Conservation (phyloP, 768 basidiomycete genomes). For the Hygrophoropsis aurantiaca region DNA sequence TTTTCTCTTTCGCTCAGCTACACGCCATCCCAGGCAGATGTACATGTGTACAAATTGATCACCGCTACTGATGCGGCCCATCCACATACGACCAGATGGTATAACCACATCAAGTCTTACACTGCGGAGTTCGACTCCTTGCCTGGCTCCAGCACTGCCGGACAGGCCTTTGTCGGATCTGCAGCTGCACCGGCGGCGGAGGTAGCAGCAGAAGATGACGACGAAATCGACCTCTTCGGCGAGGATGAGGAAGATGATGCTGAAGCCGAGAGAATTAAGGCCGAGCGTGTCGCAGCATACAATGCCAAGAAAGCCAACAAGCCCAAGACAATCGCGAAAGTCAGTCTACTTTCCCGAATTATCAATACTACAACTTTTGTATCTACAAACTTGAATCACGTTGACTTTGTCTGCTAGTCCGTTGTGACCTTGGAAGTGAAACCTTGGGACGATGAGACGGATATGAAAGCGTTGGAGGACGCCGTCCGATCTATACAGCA, state of each 20-base stretch:
- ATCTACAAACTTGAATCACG: conserved; percentile 1
- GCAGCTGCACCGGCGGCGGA: conserved; percentile 45
- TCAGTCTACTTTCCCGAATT: conserved; percentile 28
- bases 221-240: conserved; percentile 83
- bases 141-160: conserved; percentile 82
- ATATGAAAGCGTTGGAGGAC: conserved; percentile 85
- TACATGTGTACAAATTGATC: conserved; percentile 85
- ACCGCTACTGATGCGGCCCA: conserved; percentile 61
- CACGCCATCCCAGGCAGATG: conserved; percentile 92
- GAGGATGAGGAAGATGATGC: conserved; percentile 81
- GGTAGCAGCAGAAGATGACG: conserved; percentile 42
- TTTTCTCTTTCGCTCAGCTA: conserved; percentile 50
- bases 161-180: conserved; percentile 66
- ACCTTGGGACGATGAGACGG: conserved; percentile 99
- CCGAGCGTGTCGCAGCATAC: conserved; percentile 91
- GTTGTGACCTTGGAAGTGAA: conserved; percentile 98
- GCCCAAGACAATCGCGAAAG: conserved; percentile 87
- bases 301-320: conserved; percentile 91
- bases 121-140: conserved; percentile 73
- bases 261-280: conserved; percentile 85
- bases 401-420: conserved; percentile 56
- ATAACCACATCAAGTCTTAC: conserved; percentile 91
- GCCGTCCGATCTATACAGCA: conserved; percentile 82
- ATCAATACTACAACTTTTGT: background rate
- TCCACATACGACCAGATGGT: conserved; percentile 88